These are phyloP conservation scores for Paracorniculantispora psalliotae DNA, from an alignment of 2,329 filamentous ascomycete genomes.

Conservation along the genomic window DNA sequence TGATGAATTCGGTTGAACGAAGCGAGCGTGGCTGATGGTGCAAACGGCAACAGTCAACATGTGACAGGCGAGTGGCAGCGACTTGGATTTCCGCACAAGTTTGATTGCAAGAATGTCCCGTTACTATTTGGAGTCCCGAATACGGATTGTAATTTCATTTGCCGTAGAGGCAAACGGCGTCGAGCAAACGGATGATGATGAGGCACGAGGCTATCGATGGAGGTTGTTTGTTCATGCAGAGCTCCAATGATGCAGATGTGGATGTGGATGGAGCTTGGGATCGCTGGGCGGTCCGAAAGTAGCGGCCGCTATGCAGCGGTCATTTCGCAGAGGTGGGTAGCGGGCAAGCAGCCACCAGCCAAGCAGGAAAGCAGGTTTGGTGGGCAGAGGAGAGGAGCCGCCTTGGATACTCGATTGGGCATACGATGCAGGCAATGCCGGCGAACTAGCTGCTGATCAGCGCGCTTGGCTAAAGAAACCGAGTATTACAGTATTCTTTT, in stretches of 20 bases:
- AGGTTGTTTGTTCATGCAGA: neutral
- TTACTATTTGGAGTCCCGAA: no score
- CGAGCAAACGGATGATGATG: no score
- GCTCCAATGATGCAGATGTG: neutral
- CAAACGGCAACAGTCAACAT: neutral
- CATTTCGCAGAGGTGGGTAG: neutral
- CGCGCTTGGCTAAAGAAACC: no score
- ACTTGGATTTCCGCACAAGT: no score
- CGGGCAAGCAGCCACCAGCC: neutral
- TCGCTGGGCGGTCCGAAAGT: conserved; percentile 1
- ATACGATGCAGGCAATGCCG: neutral
- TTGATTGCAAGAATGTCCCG: no score
- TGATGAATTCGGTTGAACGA: neutral
- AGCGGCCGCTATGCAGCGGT: neutral
- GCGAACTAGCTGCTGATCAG: neutral
- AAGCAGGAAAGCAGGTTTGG: neutral
- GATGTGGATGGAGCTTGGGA: neutral
- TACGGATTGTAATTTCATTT: no score
- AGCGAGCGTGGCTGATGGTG: neutral
- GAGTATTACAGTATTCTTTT: no score
- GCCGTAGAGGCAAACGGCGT: neutral
- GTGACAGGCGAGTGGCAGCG: no score
- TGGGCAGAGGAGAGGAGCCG: neutral
- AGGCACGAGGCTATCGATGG: neutral
- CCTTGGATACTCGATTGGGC: conserved; percentile 2